Conservation (phyloP, 2,329 filamentous ascomycete species). For the Metarhizium anisopliae region DNA sequence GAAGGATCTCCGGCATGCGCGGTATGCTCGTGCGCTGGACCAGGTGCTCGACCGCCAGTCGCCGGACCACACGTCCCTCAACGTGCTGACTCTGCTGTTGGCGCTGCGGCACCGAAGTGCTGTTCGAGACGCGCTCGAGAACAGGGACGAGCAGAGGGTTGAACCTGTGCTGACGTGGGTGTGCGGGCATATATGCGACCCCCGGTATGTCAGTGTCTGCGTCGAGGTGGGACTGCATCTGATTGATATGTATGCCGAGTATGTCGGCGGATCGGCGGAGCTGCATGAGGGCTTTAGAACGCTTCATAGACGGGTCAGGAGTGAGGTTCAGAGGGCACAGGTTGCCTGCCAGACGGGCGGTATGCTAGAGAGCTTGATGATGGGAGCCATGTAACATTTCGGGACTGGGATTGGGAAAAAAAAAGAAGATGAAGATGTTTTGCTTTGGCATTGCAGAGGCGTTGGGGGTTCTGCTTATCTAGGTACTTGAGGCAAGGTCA, state of each 20-base stretch:
- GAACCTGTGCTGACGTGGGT: constrained; percentile 81
- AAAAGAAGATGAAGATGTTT: not conserved
- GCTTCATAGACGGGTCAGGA: constrained; percentile 61
- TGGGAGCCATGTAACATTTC: constrained; percentile 4
- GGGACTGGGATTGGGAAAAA: not conserved
- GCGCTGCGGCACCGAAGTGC: constrained; percentile 83
- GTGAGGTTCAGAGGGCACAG: constrained; percentile 76
- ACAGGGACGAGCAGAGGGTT: constrained; percentile 71
- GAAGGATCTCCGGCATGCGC: constrained; percentile 65
- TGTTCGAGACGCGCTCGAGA: constrained; percentile 68
- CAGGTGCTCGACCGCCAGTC: constrained; percentile 52
- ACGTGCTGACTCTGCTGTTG: constrained; percentile 67
- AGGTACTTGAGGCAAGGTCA: too few species aligned
- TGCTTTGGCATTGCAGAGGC: constrained; percentile 8
- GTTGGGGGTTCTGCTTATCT: not conserved
- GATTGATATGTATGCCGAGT: constrained; percentile 79
- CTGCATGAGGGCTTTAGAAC: constrained; percentile 62
- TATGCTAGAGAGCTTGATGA: constrained; percentile 69
- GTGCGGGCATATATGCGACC: constrained; percentile 70
- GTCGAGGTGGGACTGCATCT: constrained; percentile 76
- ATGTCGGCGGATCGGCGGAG: constrained; percentile 63
- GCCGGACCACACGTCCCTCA: constrained; percentile 48
- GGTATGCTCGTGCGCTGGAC: constrained; percentile 72
- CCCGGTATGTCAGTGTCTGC: constrained; percentile 70
- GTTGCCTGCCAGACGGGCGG: constrained; percentile 73